Percentiles rank a stretch among this genome's conserved stretches.
Evolutionary conservation across 1,284 basidiomycete genomes (phyloP).

Genomic region (Tremellales sp.): DNA sequence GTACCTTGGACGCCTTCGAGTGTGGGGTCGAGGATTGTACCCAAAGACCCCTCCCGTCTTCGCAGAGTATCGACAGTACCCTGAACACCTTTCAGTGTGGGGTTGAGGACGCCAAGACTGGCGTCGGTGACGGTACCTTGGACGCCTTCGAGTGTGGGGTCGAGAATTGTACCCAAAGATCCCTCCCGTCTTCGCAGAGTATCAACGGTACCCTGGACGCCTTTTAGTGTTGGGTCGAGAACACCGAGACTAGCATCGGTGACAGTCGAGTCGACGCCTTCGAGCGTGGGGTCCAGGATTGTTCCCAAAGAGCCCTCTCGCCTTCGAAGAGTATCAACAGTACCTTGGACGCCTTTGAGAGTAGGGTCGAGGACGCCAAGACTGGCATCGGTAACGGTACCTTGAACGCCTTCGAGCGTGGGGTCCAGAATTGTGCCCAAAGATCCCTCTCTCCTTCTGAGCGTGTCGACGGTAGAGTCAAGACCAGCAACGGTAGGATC

Average conservation of each 20-base stretch:
- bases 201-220: constrained; percentile 6
- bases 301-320: too few species aligned
- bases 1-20: constrained; percentile 6
- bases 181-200: too few species aligned
- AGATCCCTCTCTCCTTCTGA: constrained; percentile 3
- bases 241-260: constrained; percentile 1
- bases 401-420: constrained; percentile 2
- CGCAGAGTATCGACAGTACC: too few species aligned
- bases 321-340: constrained; percentile 6
- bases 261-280: neutral
- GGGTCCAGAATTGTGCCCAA: too few species aligned
- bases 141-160: constrained; percentile 5
- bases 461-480: neutral
- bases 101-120: constrained; percentile 9
- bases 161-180: constrained; percentile 5
- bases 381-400: too few species aligned
- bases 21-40: constrained; percentile 6
- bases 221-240: constrained; percentile 9
- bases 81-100: constrained; percentile 7
- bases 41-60: neutral
- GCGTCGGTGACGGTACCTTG: neutral
- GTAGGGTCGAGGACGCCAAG: constrained; percentile 11
- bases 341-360: constrained; percentile 6
- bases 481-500: constrained; percentile 6
- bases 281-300: constrained; percentile 7